A percentile compares a stretch with the other conserved stretches of the same genome.
Evolutionary conservation across 2,329 filamentous ascomycete species (phyloP).

Genomic region (Geosmithia morbida): DNA sequence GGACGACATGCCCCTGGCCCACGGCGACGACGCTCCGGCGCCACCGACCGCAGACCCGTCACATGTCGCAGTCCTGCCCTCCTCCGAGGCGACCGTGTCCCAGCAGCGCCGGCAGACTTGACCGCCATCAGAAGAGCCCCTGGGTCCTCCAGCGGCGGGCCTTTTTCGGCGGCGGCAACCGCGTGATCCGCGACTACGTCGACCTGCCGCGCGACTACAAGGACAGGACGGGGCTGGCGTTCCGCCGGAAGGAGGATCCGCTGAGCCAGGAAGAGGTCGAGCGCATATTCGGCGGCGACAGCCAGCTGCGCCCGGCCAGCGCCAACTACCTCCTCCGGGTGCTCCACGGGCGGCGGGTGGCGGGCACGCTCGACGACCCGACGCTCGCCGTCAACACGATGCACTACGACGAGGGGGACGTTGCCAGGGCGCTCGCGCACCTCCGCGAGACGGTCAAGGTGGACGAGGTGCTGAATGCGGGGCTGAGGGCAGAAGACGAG

Average conservation of each 20-base stretch:
- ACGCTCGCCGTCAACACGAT: constrained; percentile 31
- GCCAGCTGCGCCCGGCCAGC: constrained; percentile 18
- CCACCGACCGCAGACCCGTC: background rate
- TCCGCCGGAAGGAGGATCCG: constrained; percentile 25
- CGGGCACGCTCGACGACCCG: constrained; percentile 49
- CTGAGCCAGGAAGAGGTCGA: constrained; percentile 31
- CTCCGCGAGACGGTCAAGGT: constrained; percentile 39
- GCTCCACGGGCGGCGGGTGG: constrained; percentile 47
- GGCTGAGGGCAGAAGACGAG: constrained; percentile 48
- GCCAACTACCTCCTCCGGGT: constrained; percentile 43
- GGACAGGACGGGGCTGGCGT: constrained; percentile 39
- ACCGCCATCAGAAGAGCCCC: background rate
- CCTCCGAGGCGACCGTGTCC: background rate
- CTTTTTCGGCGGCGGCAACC: constrained; percentile 15
- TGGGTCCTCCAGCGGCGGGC: constrained; percentile 10
- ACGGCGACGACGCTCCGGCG: too few species aligned
- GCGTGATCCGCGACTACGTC: constrained; percentile 36
- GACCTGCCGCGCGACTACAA: constrained; percentile 42
- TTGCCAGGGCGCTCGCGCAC: constrained; percentile 34
- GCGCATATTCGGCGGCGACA: constrained; percentile 31
- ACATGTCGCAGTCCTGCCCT: background rate
- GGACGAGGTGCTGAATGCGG: constrained; percentile 46
- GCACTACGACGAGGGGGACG: constrained; percentile 24
- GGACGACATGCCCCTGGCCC: background rate
- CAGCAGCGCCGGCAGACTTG: too few species aligned